Evolutionary conservation across 805 yeast genomes (phyloP).

Genomic region (Starmerella khaoyaiensis): DNA sequence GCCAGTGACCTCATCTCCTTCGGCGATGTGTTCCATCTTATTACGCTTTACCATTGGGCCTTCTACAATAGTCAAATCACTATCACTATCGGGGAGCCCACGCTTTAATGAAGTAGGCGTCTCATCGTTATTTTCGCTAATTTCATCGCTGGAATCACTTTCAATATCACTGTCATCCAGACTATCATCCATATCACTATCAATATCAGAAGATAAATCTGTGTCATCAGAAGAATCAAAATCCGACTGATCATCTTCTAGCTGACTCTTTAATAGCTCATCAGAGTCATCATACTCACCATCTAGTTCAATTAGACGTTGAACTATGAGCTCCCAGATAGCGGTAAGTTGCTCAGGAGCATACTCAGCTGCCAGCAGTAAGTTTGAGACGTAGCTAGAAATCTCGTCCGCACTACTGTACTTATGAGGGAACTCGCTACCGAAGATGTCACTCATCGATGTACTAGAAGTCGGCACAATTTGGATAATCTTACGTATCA

Average conservation of each 20-base stretch:
- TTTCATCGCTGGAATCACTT: background rate
- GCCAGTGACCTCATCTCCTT: conserved; percentile 27
- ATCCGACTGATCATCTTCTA: conserved; percentile 25
- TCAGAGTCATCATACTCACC: conserved; percentile 82
- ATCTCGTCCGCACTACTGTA: conserved; percentile 35
- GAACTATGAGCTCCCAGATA: conserved; percentile 70
- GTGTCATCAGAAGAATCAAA: conserved; percentile 27
- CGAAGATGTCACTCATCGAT: conserved; percentile 45
- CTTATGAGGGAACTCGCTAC: conserved; percentile 66
- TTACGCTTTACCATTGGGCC: conserved; percentile 7
- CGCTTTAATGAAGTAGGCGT: conserved; percentile 21
- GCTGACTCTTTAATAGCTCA: conserved; percentile 25
- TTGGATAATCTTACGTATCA: conserved; percentile 49
- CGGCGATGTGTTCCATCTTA: conserved; percentile 24
- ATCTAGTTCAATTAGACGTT: conserved; percentile 71
- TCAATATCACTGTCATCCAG: conserved; percentile 21
- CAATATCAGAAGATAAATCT: conserved; percentile 27
- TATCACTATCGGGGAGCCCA: conserved; percentile 22
- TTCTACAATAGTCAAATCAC: conserved; percentile 21
- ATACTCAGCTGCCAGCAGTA: conserved; percentile 48
- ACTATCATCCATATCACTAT: conserved; percentile 22
- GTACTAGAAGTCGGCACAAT: conserved; percentile 73
- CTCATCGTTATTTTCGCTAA: too few species aligned
- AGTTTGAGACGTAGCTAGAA: conserved; percentile 47
- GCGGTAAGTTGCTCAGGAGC: conserved; percentile 62